Percentiles rank a stretch among this genome's conserved stretches.
Conservation (phyloP, 192 early-diverging fungal species). For the Oehlia diaphana region DNA sequence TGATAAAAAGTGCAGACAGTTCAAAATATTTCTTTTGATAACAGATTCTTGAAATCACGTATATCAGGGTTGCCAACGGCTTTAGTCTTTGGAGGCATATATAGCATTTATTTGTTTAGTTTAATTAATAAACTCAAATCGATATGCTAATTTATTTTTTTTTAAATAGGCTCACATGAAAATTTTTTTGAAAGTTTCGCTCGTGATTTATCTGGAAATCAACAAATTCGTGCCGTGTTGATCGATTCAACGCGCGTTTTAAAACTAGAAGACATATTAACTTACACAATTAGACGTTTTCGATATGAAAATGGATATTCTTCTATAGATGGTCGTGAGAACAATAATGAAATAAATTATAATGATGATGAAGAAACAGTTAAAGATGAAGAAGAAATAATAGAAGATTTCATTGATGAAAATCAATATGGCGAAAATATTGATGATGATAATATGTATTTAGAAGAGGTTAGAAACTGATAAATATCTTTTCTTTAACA, state of each 20-base stretch:
- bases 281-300: background rate
- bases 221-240: background rate
- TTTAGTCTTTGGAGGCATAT: slow-evolving; percentile 8
- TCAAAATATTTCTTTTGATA: background rate
- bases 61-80: background rate
- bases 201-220: background rate
- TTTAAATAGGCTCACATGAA: slow-evolving; percentile 3
- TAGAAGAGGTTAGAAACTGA: background rate
- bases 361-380: background rate
- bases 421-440: background rate
- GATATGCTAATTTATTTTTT: background rate
- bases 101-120: background rate
- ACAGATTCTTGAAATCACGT: background rate
- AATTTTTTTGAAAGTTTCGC: background rate
- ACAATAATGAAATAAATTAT: background rate
- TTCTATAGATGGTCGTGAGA: background rate
- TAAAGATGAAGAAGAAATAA: background rate
- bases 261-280: background rate
- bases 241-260: background rate
- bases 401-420: background rate
- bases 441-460: background rate
- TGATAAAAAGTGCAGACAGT: too few species aligned
- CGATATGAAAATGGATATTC: background rate
- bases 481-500: background rate
- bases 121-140: background rate